A percentile compares a stretch with the other conserved stretches of the same genome.
Conservation (phyloP, 2,329 filamentous ascomycete genomes). For the Drechslerella coelobrocha region DNA sequence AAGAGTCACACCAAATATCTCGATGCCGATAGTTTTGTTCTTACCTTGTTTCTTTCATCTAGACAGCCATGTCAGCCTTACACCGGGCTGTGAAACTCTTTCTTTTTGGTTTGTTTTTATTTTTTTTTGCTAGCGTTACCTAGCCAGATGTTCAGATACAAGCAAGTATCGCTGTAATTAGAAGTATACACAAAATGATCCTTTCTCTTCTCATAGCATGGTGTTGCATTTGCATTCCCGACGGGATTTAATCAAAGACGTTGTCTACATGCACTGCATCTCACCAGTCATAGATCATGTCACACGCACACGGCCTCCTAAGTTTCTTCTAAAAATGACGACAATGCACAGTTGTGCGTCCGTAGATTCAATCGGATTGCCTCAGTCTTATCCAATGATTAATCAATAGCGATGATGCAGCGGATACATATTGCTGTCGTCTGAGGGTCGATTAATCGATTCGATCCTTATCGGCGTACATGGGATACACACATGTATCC, state of each 20-base stretch:
- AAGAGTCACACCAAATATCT: not conserved
- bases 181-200: conserved; percentile 13
- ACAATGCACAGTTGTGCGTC: not conserved
- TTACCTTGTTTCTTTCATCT: not conserved
- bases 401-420: not conserved
- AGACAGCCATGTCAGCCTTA: not conserved
- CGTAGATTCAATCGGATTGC: no score
- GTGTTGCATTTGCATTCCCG: not conserved
- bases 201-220: not conserved
- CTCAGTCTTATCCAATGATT: not conserved
- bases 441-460: not conserved
- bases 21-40: not conserved
- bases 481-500: not conserved
- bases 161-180: conserved; percentile 19
- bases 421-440: no score
- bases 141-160: conserved; percentile 3
- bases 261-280: no score
- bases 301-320: no score
- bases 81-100: not conserved
- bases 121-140: not conserved
- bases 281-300: no score
- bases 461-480: conserved; percentile 12
- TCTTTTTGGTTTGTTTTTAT: not conserved
- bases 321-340: not conserved
- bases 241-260: not conserved